These are phyloP conservation scores for Pichia nanzhaoensis DNA, from an alignment of 805 yeast genomes.

Conservation along the genomic window DNA sequence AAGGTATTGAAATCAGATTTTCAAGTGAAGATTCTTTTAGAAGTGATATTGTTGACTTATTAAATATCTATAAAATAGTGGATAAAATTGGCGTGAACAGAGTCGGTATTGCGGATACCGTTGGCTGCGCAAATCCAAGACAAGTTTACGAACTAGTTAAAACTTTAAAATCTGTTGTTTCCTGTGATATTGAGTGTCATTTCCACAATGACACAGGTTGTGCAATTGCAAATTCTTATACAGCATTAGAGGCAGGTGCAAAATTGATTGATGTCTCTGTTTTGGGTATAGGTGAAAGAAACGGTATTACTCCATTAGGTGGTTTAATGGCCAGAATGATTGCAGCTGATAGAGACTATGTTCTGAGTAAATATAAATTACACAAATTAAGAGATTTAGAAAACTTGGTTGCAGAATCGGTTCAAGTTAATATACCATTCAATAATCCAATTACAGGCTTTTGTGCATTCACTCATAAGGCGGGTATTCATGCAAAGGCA, in stretches of 20 bases:
- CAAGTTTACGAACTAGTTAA: constrained; percentile 96
- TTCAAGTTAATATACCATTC: constrained; percentile 94
- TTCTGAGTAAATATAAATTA: constrained; percentile 85
- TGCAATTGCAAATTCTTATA: constrained; percentile 97
- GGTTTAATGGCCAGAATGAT: constrained; percentile 99
- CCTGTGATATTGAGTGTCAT: constrained; percentile 97
- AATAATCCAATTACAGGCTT: constrained; percentile 98
- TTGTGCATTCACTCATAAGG: constrained; percentile 99
- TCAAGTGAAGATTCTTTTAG: constrained; percentile 97
- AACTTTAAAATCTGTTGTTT: constrained; percentile 87
- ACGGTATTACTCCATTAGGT: constrained; percentile 96
- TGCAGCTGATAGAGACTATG: constrained; percentile 96
- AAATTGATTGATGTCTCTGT: constrained; percentile 90
- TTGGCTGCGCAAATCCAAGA: constrained; percentile 98
- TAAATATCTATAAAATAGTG: constrained; percentile 93
- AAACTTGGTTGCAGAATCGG: constrained; percentile 94
- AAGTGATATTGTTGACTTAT: constrained; percentile 88
- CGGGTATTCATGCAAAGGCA: constrained; percentile 99
- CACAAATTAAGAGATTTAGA: constrained; percentile 95
- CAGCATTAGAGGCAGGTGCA: constrained; percentile 98
- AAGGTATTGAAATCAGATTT: constrained; percentile 94
- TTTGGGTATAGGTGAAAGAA: constrained; percentile 97
- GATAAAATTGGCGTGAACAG: constrained; percentile 97
- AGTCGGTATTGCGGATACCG: constrained; percentile 99
- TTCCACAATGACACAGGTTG: constrained; percentile 99